Evolutionary conservation across 106 monocot species (phyloP).

Genomic region (Triglochin maritima): DNA sequence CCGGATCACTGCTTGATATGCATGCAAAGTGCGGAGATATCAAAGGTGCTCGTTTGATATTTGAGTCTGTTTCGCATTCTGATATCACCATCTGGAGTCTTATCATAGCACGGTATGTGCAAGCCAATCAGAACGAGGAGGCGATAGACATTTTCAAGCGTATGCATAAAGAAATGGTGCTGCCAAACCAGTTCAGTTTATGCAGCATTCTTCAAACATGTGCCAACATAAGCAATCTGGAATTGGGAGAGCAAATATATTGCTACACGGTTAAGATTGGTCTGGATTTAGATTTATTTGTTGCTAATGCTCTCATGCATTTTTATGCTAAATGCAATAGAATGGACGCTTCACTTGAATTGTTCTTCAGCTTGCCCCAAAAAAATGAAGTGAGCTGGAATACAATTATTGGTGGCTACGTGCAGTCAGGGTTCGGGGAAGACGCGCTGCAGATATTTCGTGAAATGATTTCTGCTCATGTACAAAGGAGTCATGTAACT

Average conservation of each 20-base stretch:
- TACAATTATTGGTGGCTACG: slow-evolving; percentile 62
- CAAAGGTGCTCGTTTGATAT: slow-evolving; percentile 40
- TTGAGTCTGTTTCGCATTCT: slow-evolving; percentile 39
- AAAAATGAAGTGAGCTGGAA: slow-evolving; percentile 84
- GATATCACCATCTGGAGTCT: slow-evolving; percentile 64
- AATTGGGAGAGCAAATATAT: slow-evolving; percentile 54
- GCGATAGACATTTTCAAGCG: slow-evolving; percentile 45
- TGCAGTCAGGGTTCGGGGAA: slow-evolving; percentile 47
- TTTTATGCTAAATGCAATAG: slow-evolving; percentile 63
- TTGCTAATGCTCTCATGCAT: slow-evolving; percentile 75
- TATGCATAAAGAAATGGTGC: slow-evolving; percentile 36
- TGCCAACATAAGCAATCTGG: slow-evolving; percentile 29
- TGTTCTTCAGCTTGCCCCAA: slow-evolving; percentile 33
- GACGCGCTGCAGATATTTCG: slow-evolving; percentile 50
- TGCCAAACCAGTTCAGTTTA: slow-evolving; percentile 66
- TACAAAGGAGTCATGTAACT: slow-evolving; percentile 50
- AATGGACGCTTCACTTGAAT: slow-evolving; percentile 33
- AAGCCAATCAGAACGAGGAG: slow-evolving; percentile 42
- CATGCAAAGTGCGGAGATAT: slow-evolving; percentile 74
- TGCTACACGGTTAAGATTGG: slow-evolving; percentile 47
- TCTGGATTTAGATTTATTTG: slow-evolving; percentile 45
- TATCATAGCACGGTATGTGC: slow-evolving; percentile 73
- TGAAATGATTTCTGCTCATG: slow-evolving; percentile 39
- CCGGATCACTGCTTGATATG: slow-evolving; percentile 68
- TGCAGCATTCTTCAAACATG: slow-evolving; percentile 80